A percentile compares a stretch with the other conserved stretches of the same genome.
These are phyloP conservation scores for Eucalyptus cloeziana DNA, from an alignment of 345 rosid species.

Conservation along the genomic window DNA sequence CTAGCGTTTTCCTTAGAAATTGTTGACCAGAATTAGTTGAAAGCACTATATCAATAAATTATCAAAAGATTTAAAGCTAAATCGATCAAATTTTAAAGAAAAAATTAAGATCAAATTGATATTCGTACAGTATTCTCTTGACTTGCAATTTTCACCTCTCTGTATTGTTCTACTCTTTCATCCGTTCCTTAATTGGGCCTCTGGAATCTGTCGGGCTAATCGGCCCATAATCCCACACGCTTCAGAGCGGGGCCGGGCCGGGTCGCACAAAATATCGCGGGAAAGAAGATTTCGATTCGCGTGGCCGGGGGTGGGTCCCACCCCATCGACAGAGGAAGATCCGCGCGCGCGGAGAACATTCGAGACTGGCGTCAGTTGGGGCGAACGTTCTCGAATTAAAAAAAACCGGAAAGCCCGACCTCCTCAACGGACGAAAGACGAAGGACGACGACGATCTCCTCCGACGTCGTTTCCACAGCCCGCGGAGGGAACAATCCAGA, in stretches of 20 bases:
- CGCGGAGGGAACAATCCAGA: constrained; percentile 33
- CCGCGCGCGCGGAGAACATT: background rate
- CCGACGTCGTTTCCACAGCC: background rate
- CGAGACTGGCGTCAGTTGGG: background rate
- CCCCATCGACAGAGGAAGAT: background rate
- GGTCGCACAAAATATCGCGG: background rate
- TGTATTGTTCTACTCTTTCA: background rate
- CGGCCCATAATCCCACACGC: background rate
- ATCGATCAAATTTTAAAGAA: too few species aligned
- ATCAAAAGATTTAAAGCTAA: background rate
- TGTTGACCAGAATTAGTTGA: fast-evolving
- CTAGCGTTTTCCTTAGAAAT: fast-evolving
- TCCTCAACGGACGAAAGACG: background rate
- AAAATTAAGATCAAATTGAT: too few species aligned
- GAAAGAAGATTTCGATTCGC: background rate
- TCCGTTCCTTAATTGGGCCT: background rate
- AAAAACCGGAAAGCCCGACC: background rate
- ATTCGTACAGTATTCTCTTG: too few species aligned
- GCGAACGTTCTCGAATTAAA: background rate
- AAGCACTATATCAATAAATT: too few species aligned
- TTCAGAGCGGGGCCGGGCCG: background rate
- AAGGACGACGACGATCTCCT: background rate
- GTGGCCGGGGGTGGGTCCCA: background rate
- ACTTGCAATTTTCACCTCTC: too few species aligned
- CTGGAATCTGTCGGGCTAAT: background rate